phyloP scores from a whole-genome alignment of 2,329 filamentous ascomycete genomes.

The Macroventuria anomochaeta region DNA sequence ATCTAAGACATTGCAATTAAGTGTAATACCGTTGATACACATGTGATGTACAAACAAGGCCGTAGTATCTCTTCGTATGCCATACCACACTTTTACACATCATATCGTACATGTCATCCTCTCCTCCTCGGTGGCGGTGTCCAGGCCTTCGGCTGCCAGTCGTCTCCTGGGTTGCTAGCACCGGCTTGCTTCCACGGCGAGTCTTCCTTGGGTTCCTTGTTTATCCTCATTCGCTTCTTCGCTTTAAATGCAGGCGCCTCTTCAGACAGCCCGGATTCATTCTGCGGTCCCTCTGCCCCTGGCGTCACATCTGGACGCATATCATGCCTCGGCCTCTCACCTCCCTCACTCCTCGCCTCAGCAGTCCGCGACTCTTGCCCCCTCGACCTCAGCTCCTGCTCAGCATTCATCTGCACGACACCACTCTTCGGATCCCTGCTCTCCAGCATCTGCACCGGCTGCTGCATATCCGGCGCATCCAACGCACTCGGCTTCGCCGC shows the following conservation, averaged over 20 bases:
- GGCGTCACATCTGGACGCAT: constrained; percentile 7
- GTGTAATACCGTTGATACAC: neutral
- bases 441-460: constrained; percentile 55
- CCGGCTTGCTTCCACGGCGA: constrained; percentile 51
- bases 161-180: constrained; percentile 51
- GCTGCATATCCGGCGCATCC: constrained; percentile 60
- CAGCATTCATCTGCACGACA: constrained; percentile 41
- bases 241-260: constrained; percentile 16
- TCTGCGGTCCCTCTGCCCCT: constrained; percentile 25
- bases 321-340: constrained; percentile 7
- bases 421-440: constrained; percentile 52
- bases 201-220: constrained; percentile 41
- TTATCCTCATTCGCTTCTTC: constrained; percentile 27
- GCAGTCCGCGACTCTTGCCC: constrained; percentile 17
- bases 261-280: constrained; percentile 5
- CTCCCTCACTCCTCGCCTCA: constrained; percentile 20
- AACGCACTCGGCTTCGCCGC: constrained; percentile 64
- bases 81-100: neutral
- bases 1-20: no score
- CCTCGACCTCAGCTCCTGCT: constrained; percentile 31
- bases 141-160: constrained; percentile 57
- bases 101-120: constrained; percentile 6
- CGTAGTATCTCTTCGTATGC: neutral
- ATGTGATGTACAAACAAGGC: neutral
- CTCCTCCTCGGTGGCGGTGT: constrained; percentile 50